Evolutionary conservation across 1,139 yeast genomes (phyloP), one percentile per base, ranked within the genome.

Genomic region (Taphrina sp.): DNA sequence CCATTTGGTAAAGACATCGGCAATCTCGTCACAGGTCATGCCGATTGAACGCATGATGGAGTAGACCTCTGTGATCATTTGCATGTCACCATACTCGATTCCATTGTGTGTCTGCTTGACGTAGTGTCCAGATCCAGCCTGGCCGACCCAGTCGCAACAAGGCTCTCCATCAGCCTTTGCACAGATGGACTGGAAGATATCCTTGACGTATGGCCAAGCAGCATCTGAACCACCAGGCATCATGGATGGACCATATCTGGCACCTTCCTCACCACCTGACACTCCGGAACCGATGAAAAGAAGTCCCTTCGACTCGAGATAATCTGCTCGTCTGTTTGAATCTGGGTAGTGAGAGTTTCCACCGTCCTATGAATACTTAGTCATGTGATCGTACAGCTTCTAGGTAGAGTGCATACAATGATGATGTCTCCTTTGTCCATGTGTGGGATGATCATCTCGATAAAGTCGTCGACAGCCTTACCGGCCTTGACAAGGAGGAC

Each of bases 231-330:
- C 98, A 83, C 98, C 98, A 66, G 98, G 98, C 98, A 92, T 92
- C 75, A 92, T 81, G 63, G 97, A 90, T 62, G 98, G 98, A 71
- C 98, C 98, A 74, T 86, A 81, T 78, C 98, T 88, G 68, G 98
- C 98, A 81, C 98, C 98, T 74, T 92, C 98, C 77, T 92, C 98
- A 79, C 98, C 98, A 76, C 98, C 98, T 67, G 97, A 92, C 63
- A 92, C 98, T 85, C 98, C 98, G 62, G 96, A 88, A 68, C 98
- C 98, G 64, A 92, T 98, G 68, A 89, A 92, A 64, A 83, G 77
- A 70, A 90, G 83, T 52, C 95, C 97, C 79, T 90, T 83, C 61
- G 74, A 75, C 74, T 86, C 83, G 72, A 92, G 82, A 69, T 88
- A 95, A 58, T 80, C 94, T 78, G 75, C 88, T 76, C 98, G 88